Evolutionary conservation across 768 basidiomycete species (phyloP).

Genomic region (Boletales sp.): DNA sequence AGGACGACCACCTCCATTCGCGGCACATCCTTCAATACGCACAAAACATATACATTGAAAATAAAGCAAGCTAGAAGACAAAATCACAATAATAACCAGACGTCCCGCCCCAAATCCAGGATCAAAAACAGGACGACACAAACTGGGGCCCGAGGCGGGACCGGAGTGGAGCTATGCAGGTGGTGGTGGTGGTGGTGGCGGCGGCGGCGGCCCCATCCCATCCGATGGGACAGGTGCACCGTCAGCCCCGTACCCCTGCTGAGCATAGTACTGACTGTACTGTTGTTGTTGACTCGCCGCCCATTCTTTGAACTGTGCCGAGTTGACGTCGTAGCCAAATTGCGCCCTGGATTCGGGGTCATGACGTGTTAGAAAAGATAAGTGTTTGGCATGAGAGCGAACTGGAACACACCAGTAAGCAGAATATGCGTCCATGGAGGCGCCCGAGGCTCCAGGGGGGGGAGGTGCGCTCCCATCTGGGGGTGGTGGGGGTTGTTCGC

Average conservation of each 20-base stretch:
- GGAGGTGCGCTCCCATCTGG: slow-evolving; percentile 44
- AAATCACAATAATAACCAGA: slow-evolving; percentile 17
- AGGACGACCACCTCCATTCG: too few relatives aligned
- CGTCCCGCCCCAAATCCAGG: background rate
- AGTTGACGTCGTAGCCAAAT: slow-evolving; percentile 85
- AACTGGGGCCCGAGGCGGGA: background rate
- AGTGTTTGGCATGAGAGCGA: background rate
- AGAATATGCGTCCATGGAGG: slow-evolving; percentile 52
- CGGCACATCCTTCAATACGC: background rate
- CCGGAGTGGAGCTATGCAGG: slow-evolving; percentile 17
- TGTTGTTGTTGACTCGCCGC: slow-evolving; percentile 61
- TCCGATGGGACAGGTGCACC: slow-evolving; percentile 16
- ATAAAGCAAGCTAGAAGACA: slow-evolving; percentile 27
- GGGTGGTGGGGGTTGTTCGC: slow-evolving; percentile 52
- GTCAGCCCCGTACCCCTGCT: slow-evolving; percentile 45
- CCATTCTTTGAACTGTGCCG: slow-evolving; percentile 80
- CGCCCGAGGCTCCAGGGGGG: slow-evolving; percentile 40
- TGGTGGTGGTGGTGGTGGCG: slow-evolving; percentile 25
- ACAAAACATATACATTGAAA: slow-evolving; percentile 29
- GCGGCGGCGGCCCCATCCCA: slow-evolving; percentile 17
- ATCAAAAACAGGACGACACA: background rate
- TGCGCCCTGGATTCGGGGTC: slow-evolving; percentile 54
- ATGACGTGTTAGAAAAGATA: background rate
- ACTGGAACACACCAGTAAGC: slow-evolving; percentile 53
- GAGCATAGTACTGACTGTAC: slow-evolving; percentile 71